phyloP scores from a whole-genome alignment of 257 asterid genomes.

The Nicotiana attenuata region DNA sequence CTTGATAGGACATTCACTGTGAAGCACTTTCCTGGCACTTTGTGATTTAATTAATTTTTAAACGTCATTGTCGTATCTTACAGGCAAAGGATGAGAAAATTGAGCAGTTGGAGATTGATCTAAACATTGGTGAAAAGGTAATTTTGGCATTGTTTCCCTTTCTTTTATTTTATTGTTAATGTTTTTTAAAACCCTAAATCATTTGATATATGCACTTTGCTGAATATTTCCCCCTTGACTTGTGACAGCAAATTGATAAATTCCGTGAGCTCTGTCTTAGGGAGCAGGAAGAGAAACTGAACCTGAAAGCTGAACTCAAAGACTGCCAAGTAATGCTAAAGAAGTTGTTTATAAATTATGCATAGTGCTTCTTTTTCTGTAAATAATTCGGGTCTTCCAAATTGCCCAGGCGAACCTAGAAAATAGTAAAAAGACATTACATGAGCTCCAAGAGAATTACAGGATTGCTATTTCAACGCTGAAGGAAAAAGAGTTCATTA shows the following conservation, averaged over 20 bases:
- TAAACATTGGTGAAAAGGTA: constrained; percentile 54
- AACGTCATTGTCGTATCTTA: constrained; percentile 17
- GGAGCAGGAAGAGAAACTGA: constrained; percentile 70
- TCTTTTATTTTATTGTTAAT: neutral
- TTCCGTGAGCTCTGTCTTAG: constrained; percentile 59
- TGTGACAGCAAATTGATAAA: constrained; percentile 44
- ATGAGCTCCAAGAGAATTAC: constrained; percentile 57
- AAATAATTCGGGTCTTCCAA: constrained; percentile 12
- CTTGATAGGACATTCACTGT: neutral
- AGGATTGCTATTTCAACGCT: constrained; percentile 39
- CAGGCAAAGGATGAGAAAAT: constrained; percentile 74
- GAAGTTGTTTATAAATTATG: constrained; percentile 2
- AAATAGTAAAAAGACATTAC: constrained; percentile 38
- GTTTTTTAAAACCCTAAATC: neutral
- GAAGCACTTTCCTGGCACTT: neutral
- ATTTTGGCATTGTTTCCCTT: constrained; percentile 4
- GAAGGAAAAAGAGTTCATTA: constrained; percentile 54
- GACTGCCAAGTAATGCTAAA: constrained; percentile 56
- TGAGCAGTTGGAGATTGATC: constrained; percentile 67
- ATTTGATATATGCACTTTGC: neutral
- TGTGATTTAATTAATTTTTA: neutral
- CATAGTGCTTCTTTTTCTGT: constrained; percentile 5
- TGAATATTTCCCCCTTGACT: neutral
- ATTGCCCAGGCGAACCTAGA: constrained; percentile 48
- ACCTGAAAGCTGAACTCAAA: constrained; percentile 54